Evolutionary conservation across 306 rosid species (phyloP).

Genomic region (Lathyrus aphaca): DNA sequence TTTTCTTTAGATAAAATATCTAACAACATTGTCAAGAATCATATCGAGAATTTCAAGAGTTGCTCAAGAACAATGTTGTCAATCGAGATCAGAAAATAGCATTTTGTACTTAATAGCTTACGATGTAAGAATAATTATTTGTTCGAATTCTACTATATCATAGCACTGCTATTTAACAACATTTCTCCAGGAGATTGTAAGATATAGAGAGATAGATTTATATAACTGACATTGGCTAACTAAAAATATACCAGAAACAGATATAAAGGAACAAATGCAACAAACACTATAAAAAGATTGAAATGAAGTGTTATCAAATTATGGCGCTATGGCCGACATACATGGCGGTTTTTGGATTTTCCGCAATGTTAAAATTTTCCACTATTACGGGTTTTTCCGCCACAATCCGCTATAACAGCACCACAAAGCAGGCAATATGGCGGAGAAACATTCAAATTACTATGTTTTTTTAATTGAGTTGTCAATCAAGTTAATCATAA

Average conservation of each 20-base stretch:
- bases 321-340: too few species aligned
- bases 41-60: conserved; percentile 5
- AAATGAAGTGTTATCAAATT: too few species aligned
- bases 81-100: neutral
- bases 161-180: neutral
- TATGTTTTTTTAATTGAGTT: too few species aligned
- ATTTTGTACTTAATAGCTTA: neutral
- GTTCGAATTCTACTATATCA: neutral
- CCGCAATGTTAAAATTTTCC: too few species aligned
- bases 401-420: too few species aligned
- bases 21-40: neutral
- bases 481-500: too few species aligned
- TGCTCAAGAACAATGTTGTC: conserved; percentile 9
- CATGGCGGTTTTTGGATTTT: too few species aligned
- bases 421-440: too few species aligned
- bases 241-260: neutral
- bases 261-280: conserved; percentile 4
- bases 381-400: too few species aligned
- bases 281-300: too few species aligned
- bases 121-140: neutral
- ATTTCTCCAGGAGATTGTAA: conserved; percentile 5
- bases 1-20: conserved; percentile 6
- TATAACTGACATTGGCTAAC: conserved; percentile 19
- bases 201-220: conserved; percentile 10
- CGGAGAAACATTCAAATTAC: too few species aligned